Percentiles rank a stretch among this genome's conserved stretches.
phyloP scores from a whole-genome alignment of 2,329 filamentous ascomycete genomes.

The Fusarium brachygibbosum region DNA sequence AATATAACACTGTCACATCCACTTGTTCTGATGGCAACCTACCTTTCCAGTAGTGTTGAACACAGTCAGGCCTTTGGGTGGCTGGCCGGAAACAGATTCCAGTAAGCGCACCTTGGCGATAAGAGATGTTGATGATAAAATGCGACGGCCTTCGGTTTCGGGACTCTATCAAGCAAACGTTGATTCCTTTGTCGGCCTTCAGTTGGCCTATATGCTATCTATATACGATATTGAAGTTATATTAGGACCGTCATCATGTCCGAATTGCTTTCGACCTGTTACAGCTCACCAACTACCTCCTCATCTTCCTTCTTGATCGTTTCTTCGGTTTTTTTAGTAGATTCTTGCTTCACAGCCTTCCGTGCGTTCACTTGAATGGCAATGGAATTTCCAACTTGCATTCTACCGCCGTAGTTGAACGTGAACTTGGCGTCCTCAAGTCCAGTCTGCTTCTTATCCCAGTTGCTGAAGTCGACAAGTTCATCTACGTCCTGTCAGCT shows the following conservation, averaged over 20 bases:
- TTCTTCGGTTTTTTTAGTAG: not conserved
- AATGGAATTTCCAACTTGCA: conserved; percentile 13
- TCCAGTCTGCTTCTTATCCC: not conserved
- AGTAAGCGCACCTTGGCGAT: not conserved
- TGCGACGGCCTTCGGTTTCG: not conserved
- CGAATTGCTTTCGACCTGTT: too few species aligned
- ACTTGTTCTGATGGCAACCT: not conserved
- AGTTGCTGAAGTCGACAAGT: conserved; percentile 23
- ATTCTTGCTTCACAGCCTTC: not conserved
- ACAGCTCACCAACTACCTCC: not conserved
- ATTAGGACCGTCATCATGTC: too few species aligned
- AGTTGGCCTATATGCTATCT: too few species aligned
- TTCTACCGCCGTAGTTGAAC: not conserved
- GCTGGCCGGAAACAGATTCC: not conserved
- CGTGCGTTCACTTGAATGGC: conserved; percentile 9
- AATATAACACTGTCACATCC: too few species aligned
- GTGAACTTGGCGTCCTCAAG: not conserved
- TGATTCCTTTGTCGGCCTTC: too few species aligned
- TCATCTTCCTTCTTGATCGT: not conserved
- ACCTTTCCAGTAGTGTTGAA: too few species aligned
- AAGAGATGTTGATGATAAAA: not conserved
- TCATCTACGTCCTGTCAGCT: conserved; percentile 9
- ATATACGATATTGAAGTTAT: too few species aligned
- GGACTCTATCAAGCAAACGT: too few species aligned
- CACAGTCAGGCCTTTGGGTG: too few species aligned